Conservation (phyloP, 2,329 filamentous ascomycete genomes). For the Ambrosiella beaveri region DNA sequence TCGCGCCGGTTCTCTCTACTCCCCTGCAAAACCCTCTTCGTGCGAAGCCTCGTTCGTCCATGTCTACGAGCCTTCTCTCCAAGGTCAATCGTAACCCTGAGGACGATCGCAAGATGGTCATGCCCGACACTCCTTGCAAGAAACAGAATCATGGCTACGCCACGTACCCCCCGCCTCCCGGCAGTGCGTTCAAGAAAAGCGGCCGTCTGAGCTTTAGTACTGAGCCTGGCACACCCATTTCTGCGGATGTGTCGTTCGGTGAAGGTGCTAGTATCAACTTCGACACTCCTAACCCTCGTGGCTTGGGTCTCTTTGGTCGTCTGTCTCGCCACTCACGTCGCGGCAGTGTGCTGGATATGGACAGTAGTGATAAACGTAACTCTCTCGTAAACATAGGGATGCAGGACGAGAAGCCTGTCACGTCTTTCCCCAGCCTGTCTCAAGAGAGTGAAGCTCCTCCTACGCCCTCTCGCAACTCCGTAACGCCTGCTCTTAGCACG, state of each 20-base stretch:
- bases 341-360: conserved; percentile 63
- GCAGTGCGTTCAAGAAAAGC: conserved; percentile 46
- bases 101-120: conserved; percentile 46
- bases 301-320: conserved; percentile 49
- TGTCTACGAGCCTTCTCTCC: conserved; percentile 85
- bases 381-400: conserved; percentile 13
- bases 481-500: conserved; percentile 25
- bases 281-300: conserved; percentile 36
- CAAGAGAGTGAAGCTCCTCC: conserved; percentile 55
- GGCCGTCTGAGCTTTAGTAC: conserved; percentile 53
- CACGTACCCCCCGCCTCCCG: conserved; percentile 42
- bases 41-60: conserved; percentile 34
- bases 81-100: conserved; percentile 82
- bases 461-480: conserved; percentile 66
- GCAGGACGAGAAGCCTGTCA: conserved; percentile 1
- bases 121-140: conserved; percentile 95
- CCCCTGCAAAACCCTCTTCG: conserved; percentile 10
- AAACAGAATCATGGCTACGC: conserved; percentile 53
- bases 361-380: conserved; percentile 52
- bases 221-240: conserved; percentile 67
- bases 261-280: conserved; percentile 25
- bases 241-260: conserved; percentile 32
- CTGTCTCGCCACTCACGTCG: conserved; percentile 31
- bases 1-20: conserved; percentile 2
- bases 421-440: neutral